Base-by-base conservation (phyloP, 108 stramenopile species). In the Cyclotella cryptica region DNA sequence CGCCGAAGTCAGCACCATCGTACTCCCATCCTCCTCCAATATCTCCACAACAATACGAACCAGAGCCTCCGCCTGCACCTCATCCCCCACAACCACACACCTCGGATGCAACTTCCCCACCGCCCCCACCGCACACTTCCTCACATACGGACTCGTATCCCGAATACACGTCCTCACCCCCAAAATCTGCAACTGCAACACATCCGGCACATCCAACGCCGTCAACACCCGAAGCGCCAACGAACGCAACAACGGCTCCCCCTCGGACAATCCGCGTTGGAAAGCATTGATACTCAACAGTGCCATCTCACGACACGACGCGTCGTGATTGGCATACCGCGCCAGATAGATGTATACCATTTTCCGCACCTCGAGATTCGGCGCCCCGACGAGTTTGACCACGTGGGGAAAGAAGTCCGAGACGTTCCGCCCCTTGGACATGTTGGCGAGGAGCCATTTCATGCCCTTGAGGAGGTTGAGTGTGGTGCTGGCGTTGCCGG, bases 331-430 rank as follows among this genome's bases (percentile, higher is more conserved):
- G 53, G 94, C 91, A 82, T 97, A 96, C 68, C 94, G 93, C 29
- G 96, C 95, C 18, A 99, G 86, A 83, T 97, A 99, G 80, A 98
- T 98, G 88, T 99, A 99, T 10, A 98, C 98, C 96, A 99, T 96
- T 85, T 99, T 99, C 24, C 98, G 97, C 14, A 99, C 93, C 79
- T 99, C 98, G 57, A 99, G 81, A 67, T 82, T 88, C 12, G 84
- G 87, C 18, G 86, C 96, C 5, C 96, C 94, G 27, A 98, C 98
- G 57, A 98, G 83, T 71, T 96, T 96, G 69, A 98, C 98, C 26
- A 99, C 98, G 72, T 96, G 96, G 17, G 97, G 90, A 86, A 98
- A 99, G 85, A 98, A 99, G 42, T 99, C 97, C 51, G 88, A 88
- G 19, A 99, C 97, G 70, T 99, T 92, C 10, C 96, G 86, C 1